Evolutionary conservation across 1,284 basidiomycete species (phyloP).

Genomic region (Puccinia horiana): DNA sequence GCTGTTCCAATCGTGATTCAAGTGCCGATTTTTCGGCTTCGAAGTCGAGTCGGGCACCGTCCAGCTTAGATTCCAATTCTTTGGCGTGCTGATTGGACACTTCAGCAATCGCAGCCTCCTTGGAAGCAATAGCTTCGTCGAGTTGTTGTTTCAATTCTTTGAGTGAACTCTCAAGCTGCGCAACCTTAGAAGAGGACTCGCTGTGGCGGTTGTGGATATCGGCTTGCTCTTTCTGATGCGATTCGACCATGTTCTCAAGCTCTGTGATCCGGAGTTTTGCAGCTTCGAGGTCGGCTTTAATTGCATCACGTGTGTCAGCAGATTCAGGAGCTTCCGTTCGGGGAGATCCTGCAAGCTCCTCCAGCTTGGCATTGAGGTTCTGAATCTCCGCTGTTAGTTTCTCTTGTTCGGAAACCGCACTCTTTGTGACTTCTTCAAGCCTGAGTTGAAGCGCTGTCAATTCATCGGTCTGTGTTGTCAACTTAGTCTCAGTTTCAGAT

Average conservation of each 20-base stretch:
- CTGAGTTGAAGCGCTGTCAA: conserved; percentile 18
- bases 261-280: conserved; percentile 18
- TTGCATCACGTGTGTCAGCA: neutral
- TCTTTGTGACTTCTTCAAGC: conserved; percentile 15
- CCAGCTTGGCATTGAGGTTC: conserved; percentile 16
- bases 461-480: conserved; percentile 18
- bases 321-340: conserved; percentile 9
- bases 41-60: conserved; percentile 12
- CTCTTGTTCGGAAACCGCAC: conserved; percentile 4
- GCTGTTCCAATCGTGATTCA: conserved; percentile 16
- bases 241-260: conserved; percentile 7
- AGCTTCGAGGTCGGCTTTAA: conserved; percentile 24
- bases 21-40: conserved; percentile 5
- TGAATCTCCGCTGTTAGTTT: conserved; percentile 30
- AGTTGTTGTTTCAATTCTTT: conserved; percentile 19
- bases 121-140: neutral
- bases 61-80: conserved; percentile 19
- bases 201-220: neutral
- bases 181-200: conserved; percentile 20
- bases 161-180: conserved; percentile 11
- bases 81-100: conserved; percentile 26
- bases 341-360: conserved; percentile 1
- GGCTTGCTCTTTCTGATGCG: conserved; percentile 25
- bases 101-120: conserved; percentile 21
- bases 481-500: conserved; percentile 18